These are phyloP conservation scores for Quercus variabilis DNA, from an alignment of 306 rosid species.

Conservation along the genomic window DNA sequence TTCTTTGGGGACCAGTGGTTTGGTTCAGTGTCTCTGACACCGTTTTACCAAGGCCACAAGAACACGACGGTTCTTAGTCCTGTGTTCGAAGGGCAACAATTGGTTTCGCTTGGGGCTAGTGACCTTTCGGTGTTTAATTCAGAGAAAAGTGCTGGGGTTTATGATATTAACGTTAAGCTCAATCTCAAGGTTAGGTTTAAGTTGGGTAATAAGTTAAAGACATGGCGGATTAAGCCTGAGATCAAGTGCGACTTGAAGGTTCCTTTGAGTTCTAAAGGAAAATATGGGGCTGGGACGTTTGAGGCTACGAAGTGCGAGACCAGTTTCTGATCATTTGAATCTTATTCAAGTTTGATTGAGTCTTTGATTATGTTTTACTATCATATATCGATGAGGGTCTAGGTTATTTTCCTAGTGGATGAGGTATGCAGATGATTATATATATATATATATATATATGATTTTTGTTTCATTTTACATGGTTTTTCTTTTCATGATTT, in stretches of 20 bases:
- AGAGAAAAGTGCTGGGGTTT: slow-evolving; percentile 37
- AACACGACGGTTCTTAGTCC: slow-evolving; percentile 28
- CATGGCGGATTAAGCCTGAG: slow-evolving; percentile 34
- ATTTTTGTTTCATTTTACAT: neutral
- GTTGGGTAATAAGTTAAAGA: slow-evolving; percentile 25
- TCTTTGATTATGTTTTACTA: neutral
- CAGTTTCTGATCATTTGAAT: slow-evolving; percentile 15
- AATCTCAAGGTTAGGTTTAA: slow-evolving; percentile 32
- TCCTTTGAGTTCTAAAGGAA: slow-evolving; percentile 32
- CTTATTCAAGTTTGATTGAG: neutral
- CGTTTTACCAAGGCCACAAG: slow-evolving; percentile 45
- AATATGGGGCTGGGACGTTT: slow-evolving; percentile 4
- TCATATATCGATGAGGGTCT: neutral
- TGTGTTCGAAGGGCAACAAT: slow-evolving; percentile 26
- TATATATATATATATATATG: neutral
- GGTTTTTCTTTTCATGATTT: neutral
- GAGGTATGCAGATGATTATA: neutral
- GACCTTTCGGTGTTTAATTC: slow-evolving; percentile 12
- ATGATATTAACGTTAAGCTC: slow-evolving; percentile 38
- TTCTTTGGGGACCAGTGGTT: slow-evolving; percentile 37
- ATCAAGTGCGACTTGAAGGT: slow-evolving; percentile 37
- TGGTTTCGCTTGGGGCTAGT: neutral
- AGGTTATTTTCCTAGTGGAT: neutral
- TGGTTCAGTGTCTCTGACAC: neutral
- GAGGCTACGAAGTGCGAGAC: slow-evolving; percentile 27